These are phyloP conservation scores for Zygosaccharomyces kombuchaensis DNA, from an alignment of 805 yeast genomes.

Conservation along the genomic window DNA sequence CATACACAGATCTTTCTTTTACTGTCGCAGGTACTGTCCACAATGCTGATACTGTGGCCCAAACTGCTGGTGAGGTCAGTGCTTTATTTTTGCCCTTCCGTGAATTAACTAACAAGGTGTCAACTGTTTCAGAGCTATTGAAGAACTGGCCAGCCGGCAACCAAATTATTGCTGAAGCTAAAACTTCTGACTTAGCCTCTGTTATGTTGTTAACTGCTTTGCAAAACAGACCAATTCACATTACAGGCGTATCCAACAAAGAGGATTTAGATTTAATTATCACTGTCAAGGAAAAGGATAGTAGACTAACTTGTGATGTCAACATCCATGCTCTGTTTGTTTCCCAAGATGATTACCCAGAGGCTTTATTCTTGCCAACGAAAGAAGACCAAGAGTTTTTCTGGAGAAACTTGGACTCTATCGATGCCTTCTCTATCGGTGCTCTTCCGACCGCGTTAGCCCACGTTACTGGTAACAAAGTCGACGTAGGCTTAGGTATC, in stretches of 20 bases:
- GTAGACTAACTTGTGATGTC: conserved; percentile 87
- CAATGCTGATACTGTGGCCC: conserved; percentile 58
- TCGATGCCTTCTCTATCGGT: conserved; percentile 89
- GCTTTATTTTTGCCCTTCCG: conserved; percentile 79
- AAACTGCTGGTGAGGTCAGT: conserved; percentile 63
- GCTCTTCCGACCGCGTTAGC: conserved; percentile 71
- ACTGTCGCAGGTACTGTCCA: conserved; percentile 76
- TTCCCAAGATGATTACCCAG: conserved; percentile 65
- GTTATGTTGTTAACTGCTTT: conserved; percentile 83
- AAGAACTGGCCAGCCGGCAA: conserved; percentile 78
- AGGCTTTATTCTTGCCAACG: conserved; percentile 71
- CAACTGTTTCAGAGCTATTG: conserved; percentile 75
- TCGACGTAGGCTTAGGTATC: conserved; percentile 71
- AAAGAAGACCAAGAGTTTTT: conserved; percentile 74
- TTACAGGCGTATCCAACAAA: conserved; percentile 75
- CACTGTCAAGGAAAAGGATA: conserved; percentile 78
- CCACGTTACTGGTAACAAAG: conserved; percentile 53
- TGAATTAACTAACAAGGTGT: conserved; percentile 64
- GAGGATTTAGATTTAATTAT: conserved; percentile 79
- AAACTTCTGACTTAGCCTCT: conserved; percentile 88
- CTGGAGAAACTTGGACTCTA: conserved; percentile 66
- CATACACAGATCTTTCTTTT: conserved; percentile 77
- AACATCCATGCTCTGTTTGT: conserved; percentile 74
- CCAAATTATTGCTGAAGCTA: conserved; percentile 89
- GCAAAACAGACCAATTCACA: conserved; percentile 79